phyloP scores from a whole-genome alignment of 176 grass and related monocot species.

The Lolium rigidum region DNA sequence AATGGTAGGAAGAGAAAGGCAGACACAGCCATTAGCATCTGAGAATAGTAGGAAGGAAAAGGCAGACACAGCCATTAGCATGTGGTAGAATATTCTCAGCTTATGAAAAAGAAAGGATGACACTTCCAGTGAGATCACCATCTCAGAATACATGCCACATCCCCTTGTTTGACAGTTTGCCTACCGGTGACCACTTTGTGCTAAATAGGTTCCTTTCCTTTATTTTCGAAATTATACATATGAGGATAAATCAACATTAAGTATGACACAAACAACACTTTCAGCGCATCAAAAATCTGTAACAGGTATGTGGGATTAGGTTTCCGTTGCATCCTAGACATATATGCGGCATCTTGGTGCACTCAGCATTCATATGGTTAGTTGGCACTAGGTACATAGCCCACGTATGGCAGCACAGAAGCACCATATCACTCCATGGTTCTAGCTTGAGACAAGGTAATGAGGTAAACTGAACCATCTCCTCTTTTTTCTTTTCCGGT shows the following conservation, averaged over 20 bases:
- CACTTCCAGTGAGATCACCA: not conserved
- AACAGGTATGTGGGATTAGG: conserved; percentile 37
- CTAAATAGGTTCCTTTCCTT: not conserved
- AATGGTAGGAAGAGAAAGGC: conserved; percentile 30
- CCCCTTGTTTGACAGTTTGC: conserved; percentile 4
- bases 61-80: conserved; percentile 5
- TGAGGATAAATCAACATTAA: not conserved
- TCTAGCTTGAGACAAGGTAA: not conserved
- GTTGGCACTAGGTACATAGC: not conserved
- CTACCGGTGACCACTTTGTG: not conserved
- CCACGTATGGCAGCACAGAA: too few species aligned
- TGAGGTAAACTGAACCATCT: not conserved
- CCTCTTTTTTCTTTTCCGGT: not conserved
- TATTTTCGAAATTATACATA: not conserved
- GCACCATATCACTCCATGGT: not conserved
- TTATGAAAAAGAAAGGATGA: conserved; percentile 28
- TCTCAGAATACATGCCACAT: conserved; percentile 12
- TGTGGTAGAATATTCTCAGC: conserved; percentile 17
- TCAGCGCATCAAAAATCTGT: not conserved
- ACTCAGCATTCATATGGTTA: too few species aligned
- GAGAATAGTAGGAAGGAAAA: conserved; percentile 28
- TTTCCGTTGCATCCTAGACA: too few species aligned
- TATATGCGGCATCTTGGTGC: too few species aligned
- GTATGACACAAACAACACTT: not conserved
- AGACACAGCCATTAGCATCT: conserved; percentile 17